A percentile compares a stretch with the other conserved stretches of the same genome.
These are phyloP conservation scores for Secale cereale DNA, from an alignment of 176 grass and related monocot genomes.

Conservation along the genomic window DNA sequence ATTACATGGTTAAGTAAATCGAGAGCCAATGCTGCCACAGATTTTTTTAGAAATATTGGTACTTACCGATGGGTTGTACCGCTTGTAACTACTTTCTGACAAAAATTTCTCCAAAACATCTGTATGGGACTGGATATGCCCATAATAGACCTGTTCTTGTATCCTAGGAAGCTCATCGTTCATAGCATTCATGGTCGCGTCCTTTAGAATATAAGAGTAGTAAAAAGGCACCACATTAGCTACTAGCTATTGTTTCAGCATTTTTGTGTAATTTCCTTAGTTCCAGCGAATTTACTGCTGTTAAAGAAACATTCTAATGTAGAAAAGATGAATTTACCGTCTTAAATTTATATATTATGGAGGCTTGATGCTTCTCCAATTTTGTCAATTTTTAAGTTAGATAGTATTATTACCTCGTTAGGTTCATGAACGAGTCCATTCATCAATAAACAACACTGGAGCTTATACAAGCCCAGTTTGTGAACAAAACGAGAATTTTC, in stretches of 20 bases:
- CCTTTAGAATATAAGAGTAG: conserved; percentile 43
- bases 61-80: conserved; percentile 86
- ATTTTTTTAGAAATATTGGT: conserved; percentile 22
- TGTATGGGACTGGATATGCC: conserved; percentile 88
- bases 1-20: conserved; percentile 24
- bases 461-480: conserved; percentile 83
- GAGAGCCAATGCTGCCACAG: conserved; percentile 1
- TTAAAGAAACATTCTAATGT: neutral
- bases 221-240: conserved; percentile 15
- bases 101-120: conserved; percentile 96
- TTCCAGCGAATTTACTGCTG: neutral
- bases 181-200: conserved; percentile 88
- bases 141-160: conserved; percentile 99
- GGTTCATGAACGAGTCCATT: conserved; percentile 91
- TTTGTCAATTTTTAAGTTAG: conserved; percentile 32
- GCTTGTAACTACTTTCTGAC: conserved; percentile 78
- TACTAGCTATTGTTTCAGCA: conserved; percentile 17
- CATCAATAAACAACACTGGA: conserved; percentile 84
- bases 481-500: conserved; percentile 81
- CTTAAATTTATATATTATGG: conserved; percentile 13
- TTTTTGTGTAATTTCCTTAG: conserved; percentile 1
- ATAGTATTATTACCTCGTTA: conserved; percentile 64
- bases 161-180: conserved; percentile 91
- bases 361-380: neutral
- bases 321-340: neutral